These are phyloP conservation scores for Nannochloris sp. DNA, from an alignment of 139 green algal genomes.

Conservation along the genomic window DNA sequence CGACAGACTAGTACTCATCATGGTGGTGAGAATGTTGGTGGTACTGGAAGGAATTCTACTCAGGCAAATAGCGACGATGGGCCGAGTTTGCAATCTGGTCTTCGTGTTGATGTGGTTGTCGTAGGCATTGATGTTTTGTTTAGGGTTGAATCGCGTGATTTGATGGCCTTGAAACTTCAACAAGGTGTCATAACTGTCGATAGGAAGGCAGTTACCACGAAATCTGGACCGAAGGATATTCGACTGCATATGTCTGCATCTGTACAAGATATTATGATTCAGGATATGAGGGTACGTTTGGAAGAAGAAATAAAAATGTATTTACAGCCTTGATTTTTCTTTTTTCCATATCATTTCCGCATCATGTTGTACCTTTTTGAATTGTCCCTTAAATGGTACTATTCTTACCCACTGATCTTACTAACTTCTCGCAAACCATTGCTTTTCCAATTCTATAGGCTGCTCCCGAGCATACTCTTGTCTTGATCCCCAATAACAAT, in stretches of 20 bases:
- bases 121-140: slow-evolving; percentile 40
- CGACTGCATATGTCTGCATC: slow-evolving; percentile 14
- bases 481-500: slow-evolving; percentile 30
- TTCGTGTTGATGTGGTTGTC: slow-evolving; percentile 26
- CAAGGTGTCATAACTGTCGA: slow-evolving; percentile 15
- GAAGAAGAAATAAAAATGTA: neutral
- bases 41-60: neutral
- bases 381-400: neutral
- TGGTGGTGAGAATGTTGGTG: neutral
- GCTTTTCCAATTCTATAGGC: slow-evolving; percentile 7
- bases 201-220: slow-evolving; percentile 5
- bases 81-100: neutral
- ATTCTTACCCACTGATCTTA: neutral
- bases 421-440: neutral
- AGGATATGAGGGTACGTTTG: slow-evolving; percentile 28
- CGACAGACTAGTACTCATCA: neutral
- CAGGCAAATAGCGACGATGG: neutral
- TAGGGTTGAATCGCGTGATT: slow-evolving; percentile 35
- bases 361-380: neutral
- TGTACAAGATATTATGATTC: slow-evolving; percentile 26
- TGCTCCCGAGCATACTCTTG: slow-evolving; percentile 20
- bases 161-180: slow-evolving; percentile 43
- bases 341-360: neutral
- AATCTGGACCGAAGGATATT: slow-evolving; percentile 17
- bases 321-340: neutral